Conservation (phyloP, 371 early-diverging fungal species). For the Mortierella sp. region DNA sequence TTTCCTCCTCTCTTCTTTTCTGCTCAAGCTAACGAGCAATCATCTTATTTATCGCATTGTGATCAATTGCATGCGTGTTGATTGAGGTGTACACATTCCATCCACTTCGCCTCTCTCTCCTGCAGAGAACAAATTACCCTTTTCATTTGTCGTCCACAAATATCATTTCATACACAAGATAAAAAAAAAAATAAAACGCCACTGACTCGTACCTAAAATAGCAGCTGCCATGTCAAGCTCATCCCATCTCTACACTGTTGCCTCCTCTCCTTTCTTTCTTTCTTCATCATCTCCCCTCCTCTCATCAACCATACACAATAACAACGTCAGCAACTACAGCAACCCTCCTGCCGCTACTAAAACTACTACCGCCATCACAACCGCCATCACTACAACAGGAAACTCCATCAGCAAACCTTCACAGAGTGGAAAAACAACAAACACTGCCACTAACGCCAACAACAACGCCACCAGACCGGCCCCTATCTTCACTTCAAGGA, state of each 20-base stretch:
- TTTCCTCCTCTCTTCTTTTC: too few species aligned
- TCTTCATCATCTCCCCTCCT: background rate
- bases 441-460: background rate
- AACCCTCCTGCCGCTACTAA: background rate
- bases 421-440: too few species aligned
- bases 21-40: background rate
- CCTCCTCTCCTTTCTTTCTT: background rate
- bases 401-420: background rate
- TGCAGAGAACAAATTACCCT: background rate
- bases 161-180: background rate
- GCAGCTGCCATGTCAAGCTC: background rate
- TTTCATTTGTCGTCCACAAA: background rate
- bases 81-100: background rate
- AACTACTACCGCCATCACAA: background rate
- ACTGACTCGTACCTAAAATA: background rate
- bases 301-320: background rate
- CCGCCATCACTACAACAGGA: background rate
- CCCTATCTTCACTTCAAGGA: background rate
- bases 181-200: background rate
- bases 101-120: background rate
- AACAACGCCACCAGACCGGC: background rate
- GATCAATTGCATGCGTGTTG: background rate
- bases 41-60: background rate
- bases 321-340: background rate
- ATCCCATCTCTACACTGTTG: background rate